Percentiles rank a stretch among this genome's conserved stretches.
Evolutionary conservation across 2,329 filamentous ascomycete genomes (phyloP).

Genomic region (Fusarium buharicum): DNA sequence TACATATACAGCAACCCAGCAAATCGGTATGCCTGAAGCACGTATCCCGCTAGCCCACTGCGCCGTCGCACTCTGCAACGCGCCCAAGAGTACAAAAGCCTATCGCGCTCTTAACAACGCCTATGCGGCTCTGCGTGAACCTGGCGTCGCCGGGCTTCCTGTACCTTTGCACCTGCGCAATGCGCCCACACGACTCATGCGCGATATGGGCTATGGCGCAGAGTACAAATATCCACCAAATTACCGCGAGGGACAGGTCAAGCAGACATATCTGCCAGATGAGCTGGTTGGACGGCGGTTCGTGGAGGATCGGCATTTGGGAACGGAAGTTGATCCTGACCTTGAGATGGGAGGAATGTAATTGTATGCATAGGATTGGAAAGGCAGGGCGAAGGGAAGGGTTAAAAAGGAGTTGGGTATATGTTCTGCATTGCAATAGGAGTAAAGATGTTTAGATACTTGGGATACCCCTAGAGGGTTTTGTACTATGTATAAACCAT

Average conservation of each 20-base stretch:
- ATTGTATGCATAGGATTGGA: not conserved
- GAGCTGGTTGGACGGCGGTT: slow-evolving; percentile 76
- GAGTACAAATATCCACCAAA: slow-evolving; percentile 98
- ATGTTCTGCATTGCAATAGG: slow-evolving; percentile 19
- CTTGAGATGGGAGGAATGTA: slow-evolving; percentile 55
- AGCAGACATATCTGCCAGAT: slow-evolving; percentile 90
- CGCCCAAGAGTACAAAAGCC: slow-evolving; percentile 86
- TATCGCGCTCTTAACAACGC: slow-evolving; percentile 87
- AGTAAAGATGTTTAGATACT: slow-evolving; percentile 18
- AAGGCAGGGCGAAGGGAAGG: slow-evolving; percentile 6
- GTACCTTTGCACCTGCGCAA: slow-evolving; percentile 91
- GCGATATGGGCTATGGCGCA: slow-evolving; percentile 87
- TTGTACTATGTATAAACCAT: slow-evolving; percentile 19
- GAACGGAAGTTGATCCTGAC: slow-evolving; percentile 79
- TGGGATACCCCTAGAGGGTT: slow-evolving; percentile 11
- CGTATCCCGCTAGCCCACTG: slow-evolving; percentile 91
- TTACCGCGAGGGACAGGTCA: slow-evolving; percentile 82
- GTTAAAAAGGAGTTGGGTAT: slow-evolving; percentile 19
- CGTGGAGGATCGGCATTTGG: slow-evolving; percentile 82
- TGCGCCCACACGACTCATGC: slow-evolving; percentile 91
- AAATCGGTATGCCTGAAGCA: slow-evolving; percentile 94
- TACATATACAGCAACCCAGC: slow-evolving; percentile 87
- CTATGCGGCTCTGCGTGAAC: slow-evolving; percentile 80
- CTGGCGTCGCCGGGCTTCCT: slow-evolving; percentile 81
- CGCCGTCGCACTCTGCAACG: slow-evolving; percentile 80